Evolutionary conservation across 1,284 basidiomycete genomes (phyloP).

Genomic region (Puccinia horiana): DNA sequence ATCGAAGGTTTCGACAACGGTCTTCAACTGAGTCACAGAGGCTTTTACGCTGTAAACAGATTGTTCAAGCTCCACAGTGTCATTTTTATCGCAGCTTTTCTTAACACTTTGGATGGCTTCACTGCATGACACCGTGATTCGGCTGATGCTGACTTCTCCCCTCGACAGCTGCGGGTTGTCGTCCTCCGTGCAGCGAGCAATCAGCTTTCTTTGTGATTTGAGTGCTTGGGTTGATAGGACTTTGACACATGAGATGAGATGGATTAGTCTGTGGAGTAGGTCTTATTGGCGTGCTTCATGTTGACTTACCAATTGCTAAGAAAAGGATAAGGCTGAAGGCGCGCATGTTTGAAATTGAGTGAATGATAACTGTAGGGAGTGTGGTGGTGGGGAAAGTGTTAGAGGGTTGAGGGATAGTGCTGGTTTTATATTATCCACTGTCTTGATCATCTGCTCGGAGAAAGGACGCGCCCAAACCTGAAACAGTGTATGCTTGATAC

Average conservation of each 20-base stretch:
- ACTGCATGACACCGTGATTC: background rate
- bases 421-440: background rate
- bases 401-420: too few relatives aligned
- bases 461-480: background rate
- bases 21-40: background rate
- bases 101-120: background rate
- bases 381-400: background rate
- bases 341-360: background rate
- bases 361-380: background rate
- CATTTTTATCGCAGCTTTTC: background rate
- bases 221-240: background rate
- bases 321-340: background rate
- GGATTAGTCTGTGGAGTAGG: background rate
- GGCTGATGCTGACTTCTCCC: background rate
- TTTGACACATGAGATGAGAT: background rate
- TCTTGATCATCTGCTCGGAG: background rate
- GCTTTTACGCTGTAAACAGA: background rate
- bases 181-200: background rate
- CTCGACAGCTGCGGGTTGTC: background rate
- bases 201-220: background rate
- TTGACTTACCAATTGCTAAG: background rate
- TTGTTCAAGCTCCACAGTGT: background rate
- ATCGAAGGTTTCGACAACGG: conserved; percentile 13
- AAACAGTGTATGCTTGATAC: background rate
- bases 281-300: background rate